Conservation (phyloP, 2,329 filamentous ascomycete genomes). For the Simplicillium aogashimaense region DNA sequence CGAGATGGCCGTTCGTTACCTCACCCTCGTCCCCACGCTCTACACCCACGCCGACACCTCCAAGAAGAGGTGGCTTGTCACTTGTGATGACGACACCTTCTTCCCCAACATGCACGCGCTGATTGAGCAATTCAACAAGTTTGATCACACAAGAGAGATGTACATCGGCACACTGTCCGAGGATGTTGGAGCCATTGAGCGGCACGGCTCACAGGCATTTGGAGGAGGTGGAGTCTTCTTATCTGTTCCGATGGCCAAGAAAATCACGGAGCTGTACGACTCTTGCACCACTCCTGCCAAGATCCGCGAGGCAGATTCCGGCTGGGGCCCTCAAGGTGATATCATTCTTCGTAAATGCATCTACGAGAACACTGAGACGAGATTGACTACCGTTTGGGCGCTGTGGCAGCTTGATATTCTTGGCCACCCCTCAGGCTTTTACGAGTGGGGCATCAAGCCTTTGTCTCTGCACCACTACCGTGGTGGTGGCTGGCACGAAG, state of each 20-base stretch:
- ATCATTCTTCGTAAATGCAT: slow-evolving; percentile 54
- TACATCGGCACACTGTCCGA: slow-evolving; percentile 55
- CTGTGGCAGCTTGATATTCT: slow-evolving; percentile 53
- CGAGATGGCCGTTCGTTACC: slow-evolving; percentile 49
- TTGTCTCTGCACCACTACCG: slow-evolving; percentile 57
- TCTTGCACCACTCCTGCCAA: too few species aligned
- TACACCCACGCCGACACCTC: too few species aligned
- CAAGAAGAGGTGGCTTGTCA: slow-evolving; percentile 49
- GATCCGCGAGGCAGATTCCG: slow-evolving; percentile 40
- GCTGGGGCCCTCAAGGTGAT: slow-evolving; percentile 51
- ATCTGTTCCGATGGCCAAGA: slow-evolving; percentile 37
- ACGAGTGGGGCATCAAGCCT: slow-evolving; percentile 50
- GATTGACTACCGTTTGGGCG: slow-evolving; percentile 34
- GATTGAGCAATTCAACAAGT: slow-evolving; percentile 37
- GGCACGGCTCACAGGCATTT: slow-evolving; percentile 54
- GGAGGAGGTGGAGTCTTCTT: slow-evolving; percentile 56
- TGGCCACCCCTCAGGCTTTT: slow-evolving; percentile 52
- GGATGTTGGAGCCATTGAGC: slow-evolving; percentile 47
- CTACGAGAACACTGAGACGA: slow-evolving; percentile 50
- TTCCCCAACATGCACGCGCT: slow-evolving; percentile 50
- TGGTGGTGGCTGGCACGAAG: slow-evolving; percentile 45
- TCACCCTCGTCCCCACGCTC: slow-evolving; percentile 43
- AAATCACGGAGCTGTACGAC: slow-evolving; percentile 35
- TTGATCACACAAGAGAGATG: slow-evolving; percentile 40
- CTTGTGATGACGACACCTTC: slow-evolving; percentile 57